phyloP scores from a whole-genome alignment of 2,329 filamentous ascomycete species.

The Ceratocystis destructans region DNA sequence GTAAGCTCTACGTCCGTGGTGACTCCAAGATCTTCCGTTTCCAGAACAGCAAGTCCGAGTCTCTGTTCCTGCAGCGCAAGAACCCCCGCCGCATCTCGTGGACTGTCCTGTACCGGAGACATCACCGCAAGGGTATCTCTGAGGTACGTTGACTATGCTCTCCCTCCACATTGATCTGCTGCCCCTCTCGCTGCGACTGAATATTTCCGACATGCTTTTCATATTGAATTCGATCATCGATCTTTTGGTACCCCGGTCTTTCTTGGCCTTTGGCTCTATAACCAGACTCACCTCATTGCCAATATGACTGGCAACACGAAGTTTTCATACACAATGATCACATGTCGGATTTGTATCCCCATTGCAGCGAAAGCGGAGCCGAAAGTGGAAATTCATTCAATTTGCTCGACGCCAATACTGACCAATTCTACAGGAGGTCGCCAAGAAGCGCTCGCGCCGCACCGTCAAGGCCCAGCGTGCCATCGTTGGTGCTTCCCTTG shows the following conservation, averaged over 20 bases:
- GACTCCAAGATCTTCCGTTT: slow-evolving; percentile 99
- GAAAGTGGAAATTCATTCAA: background rate
- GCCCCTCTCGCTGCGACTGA: background rate
- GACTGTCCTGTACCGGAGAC: slow-evolving; percentile 95
- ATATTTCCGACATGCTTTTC: background rate
- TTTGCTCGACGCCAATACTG: slow-evolving; percentile 24
- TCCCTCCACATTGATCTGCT: background rate
- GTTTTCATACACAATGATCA: background rate
- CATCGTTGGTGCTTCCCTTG: slow-evolving; percentile 97
- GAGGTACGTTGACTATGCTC: slow-evolving; percentile 55
- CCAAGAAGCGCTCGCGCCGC: slow-evolving; percentile 98
- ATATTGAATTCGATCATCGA: background rate
- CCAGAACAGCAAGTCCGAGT: slow-evolving; percentile 99
- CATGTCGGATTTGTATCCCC: background rate
- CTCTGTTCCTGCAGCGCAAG: slow-evolving; percentile 99
- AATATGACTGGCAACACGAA: background rate
- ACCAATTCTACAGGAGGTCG: slow-evolving; percentile 66
- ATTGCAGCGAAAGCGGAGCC: background rate
- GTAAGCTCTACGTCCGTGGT: slow-evolving; percentile 98
- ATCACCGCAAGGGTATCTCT: slow-evolving; percentile 99
- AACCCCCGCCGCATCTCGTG: slow-evolving; percentile 99
- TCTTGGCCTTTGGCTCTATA: background rate
- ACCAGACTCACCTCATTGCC: background rate
- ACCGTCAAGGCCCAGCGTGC: slow-evolving; percentile 97
- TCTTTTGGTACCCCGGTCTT: no score